Percentiles rank a stretch among this genome's conserved stretches.
Conservation (phyloP, 495 filamentous ascomycete species). For the Massariosphaeria phaeospora region DNA sequence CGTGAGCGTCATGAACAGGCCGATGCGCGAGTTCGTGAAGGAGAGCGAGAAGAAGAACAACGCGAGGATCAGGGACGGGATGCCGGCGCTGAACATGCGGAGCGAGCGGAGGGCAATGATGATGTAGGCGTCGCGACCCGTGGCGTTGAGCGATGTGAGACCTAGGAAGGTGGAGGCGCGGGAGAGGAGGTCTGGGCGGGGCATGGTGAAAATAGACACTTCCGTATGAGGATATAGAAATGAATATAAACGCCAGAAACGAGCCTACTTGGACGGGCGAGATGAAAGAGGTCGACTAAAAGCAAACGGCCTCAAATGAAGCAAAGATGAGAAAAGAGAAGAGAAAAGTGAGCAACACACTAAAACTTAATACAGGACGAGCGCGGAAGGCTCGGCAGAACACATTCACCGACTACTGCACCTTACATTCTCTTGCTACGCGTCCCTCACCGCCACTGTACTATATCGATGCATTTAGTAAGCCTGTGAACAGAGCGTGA, state of each 20-base stretch:
- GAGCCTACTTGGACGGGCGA: background rate
- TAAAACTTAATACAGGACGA: background rate
- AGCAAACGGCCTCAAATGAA: background rate
- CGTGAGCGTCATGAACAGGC: conserved; percentile 84
- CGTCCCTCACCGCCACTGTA: no score
- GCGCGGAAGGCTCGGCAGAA: conserved; percentile 1
- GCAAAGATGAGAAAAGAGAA: background rate
- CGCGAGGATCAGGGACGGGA: conserved; percentile 69
- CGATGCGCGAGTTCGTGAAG: conserved; percentile 65
- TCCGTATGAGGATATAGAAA: background rate
- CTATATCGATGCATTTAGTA: no score
- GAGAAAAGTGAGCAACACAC: background rate
- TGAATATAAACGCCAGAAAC: background rate
- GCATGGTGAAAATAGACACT: background rate
- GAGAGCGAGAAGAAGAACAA: conserved; percentile 63
- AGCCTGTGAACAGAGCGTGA: no score
- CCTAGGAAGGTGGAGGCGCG: conserved; percentile 32
- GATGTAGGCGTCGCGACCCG: conserved; percentile 61
- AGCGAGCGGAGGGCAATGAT: conserved; percentile 51
- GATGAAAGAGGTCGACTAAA: background rate
- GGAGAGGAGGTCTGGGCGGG: background rate
- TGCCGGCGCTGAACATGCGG: conserved; percentile 74
- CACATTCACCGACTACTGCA: conserved; percentile 1
- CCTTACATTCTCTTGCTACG: no score
- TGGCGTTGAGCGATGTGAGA: conserved; percentile 48